phyloP scores from a whole-genome alignment of 306 rosid genomes.

The Vigna unguiculata region DNA sequence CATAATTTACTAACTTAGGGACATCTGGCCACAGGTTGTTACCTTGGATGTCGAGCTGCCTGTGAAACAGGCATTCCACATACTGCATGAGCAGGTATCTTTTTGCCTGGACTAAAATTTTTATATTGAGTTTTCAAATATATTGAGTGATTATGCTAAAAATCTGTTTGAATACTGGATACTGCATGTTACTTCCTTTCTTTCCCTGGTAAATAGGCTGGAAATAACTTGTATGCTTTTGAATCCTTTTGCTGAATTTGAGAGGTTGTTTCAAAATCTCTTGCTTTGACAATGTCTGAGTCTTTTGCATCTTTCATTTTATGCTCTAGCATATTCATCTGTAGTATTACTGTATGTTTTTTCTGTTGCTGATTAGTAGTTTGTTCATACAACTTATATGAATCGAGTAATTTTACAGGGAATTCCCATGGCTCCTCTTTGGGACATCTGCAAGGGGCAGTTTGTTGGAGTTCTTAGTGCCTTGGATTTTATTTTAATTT shows the following conservation, averaged over 20 bases:
- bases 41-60: conserved; percentile 91
- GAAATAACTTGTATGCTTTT: conserved; percentile 10
- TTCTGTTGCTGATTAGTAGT: conserved; percentile 38
- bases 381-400: conserved; percentile 42
- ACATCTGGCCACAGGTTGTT: conserved; percentile 70
- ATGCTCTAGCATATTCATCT: neutral
- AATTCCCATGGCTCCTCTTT: conserved; percentile 93
- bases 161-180: conserved; percentile 18
- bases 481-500: conserved; percentile 88
- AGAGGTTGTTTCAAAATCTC: conserved; percentile 25
- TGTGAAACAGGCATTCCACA: conserved; percentile 97
- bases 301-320: conserved; percentile 24
- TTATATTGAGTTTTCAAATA: conserved; percentile 8
- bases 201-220: conserved; percentile 31
- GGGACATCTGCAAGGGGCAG: conserved; percentile 86
- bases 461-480: conserved; percentile 98
- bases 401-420: conserved; percentile 65
- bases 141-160: conserved; percentile 23
- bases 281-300: conserved; percentile 16
- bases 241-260: conserved; percentile 32
- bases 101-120: conserved; percentile 31
- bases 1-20: conserved; percentile 35
- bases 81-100: conserved; percentile 91
- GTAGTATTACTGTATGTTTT: conserved; percentile 26
- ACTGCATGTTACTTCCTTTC: conserved; percentile 33